Base-by-base conservation (phyloP, 768 basidiomycete species). In the Paxillus ammoniavirescens region DNA sequence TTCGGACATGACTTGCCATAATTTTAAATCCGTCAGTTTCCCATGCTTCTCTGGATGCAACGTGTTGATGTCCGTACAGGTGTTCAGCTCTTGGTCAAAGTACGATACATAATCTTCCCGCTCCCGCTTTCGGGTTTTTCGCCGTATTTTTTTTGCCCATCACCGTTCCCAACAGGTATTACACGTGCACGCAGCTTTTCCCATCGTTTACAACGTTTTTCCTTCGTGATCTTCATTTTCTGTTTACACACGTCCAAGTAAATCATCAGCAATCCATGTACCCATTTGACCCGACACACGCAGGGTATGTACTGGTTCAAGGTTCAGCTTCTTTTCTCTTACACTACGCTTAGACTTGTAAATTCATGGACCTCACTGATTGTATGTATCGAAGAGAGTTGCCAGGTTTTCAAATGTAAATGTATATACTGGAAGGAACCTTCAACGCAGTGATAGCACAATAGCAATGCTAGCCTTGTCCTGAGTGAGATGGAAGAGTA, bases 1-100 rank as follows among this genome's bases (percentile, higher is more conserved):
- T 31, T 40, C n/a, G 26, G 30, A 33, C 17, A 41, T 41, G 10
- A 31, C 5, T 41, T 38, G 36, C 37, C 55, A 54, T 58, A 53
- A 33, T 36, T 55, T 52, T 47, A 47, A 55, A 37, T 56, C 33
- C 54, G 66, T 65, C 18, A 8, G 58, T 55, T n/a, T 17, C 21
- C 26, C 33, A 42, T 9, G 12, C 46, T 41, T 50, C n/a, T 15
- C 53, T 2, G 13, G 5, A 45, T 35, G 15, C 8, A 37, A 52
- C 17, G 14, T 47, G 15, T 18, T 53, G 13, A 65, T 36, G 35
- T 18, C 36, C 30, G 38, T 41, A 18, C 26, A 10, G n/a, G 26
- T 21, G 38, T 35, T n/a, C 15, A 52, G 56, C 56, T 42, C 47
- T 57, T 54, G 52, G 50, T 49, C 57, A 48, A 40, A 57, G 48